Percentiles rank a stretch among this genome's conserved stretches.
Evolutionary conservation across 2,329 filamentous ascomycete genomes (phyloP).

Genomic region (Trichoderma breve): DNA sequence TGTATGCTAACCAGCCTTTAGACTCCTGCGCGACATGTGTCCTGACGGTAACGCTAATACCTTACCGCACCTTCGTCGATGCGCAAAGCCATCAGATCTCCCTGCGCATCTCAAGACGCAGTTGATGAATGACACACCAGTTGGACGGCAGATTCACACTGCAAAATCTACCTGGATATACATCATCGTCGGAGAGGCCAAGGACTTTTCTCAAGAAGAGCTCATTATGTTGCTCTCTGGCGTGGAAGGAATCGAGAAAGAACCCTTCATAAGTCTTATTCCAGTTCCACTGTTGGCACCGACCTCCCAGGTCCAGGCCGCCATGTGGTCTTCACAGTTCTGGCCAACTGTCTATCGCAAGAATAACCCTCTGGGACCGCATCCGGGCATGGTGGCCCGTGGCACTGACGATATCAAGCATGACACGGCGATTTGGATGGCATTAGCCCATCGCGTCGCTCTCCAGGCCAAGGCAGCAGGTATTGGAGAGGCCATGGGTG

Average conservation of each 20-base stretch:
- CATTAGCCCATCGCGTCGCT: conserved; percentile 63
- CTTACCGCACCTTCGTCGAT: conserved; percentile 71
- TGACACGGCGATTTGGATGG: conserved; percentile 65
- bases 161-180: conserved; percentile 61
- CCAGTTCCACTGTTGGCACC: conserved; percentile 71
- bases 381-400: conserved; percentile 70
- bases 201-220: conserved; percentile 52
- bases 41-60: conserved; percentile 62
- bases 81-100: conserved; percentile 68
- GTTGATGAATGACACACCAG: conserved; percentile 57
- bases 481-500: conserved; percentile 68
- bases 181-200: conserved; percentile 53
- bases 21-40: conserved; percentile 55
- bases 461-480: conserved; percentile 55
- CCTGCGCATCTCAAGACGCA: conserved; percentile 62
- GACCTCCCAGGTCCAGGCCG: conserved; percentile 72
- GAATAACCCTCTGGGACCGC: conserved; percentile 81
- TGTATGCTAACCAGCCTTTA: conserved; percentile 32
- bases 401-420: conserved; percentile 66
- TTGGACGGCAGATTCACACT: conserved; percentile 56
- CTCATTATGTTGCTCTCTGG: conserved; percentile 47
- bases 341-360: conserved; percentile 87
- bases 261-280: conserved; percentile 59
- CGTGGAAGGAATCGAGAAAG: conserved; percentile 51
- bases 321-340: conserved; percentile 70